These are phyloP conservation scores for Barnettozyma salicaria DNA, from an alignment of 805 yeast genomes.

Conservation along the genomic window DNA sequence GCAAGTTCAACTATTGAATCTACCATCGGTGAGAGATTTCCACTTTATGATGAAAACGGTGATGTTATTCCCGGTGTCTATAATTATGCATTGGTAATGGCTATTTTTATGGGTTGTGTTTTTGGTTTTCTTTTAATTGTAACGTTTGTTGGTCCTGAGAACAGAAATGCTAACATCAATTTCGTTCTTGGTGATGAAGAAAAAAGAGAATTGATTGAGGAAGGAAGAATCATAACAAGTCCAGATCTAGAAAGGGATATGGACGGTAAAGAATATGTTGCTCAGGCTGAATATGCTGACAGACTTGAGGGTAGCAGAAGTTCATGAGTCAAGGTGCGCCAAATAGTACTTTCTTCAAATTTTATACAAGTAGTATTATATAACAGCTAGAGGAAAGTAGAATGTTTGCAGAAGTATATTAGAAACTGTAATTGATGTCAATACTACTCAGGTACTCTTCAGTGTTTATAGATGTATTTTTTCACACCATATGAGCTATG, in stretches of 20 bases:
- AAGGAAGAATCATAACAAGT: constrained; percentile 23
- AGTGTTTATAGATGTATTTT: too few species aligned
- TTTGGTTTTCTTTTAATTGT: constrained; percentile 46
- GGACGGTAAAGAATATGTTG: constrained; percentile 5
- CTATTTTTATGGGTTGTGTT: constrained; percentile 61
- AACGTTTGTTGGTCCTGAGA: constrained; percentile 57
- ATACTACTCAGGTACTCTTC: too few species aligned
- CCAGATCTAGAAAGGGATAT: constrained; percentile 10
- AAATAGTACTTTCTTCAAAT: too few species aligned
- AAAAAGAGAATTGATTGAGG: constrained; percentile 17
- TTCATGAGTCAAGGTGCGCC: too few species aligned
- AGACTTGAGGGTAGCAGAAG: neutral
- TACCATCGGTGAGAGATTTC: constrained; percentile 53
- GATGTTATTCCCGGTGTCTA: constrained; percentile 29
- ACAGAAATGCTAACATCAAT: constrained; percentile 31
- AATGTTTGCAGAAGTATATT: too few species aligned
- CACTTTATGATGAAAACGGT: constrained; percentile 30
- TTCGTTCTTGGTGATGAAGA: constrained; percentile 21
- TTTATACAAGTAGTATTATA: too few species aligned
- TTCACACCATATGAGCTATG: too few species aligned
- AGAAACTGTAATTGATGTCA: too few species aligned
- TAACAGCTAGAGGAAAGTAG: too few species aligned
- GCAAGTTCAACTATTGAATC: constrained; percentile 68
- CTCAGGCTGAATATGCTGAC: constrained; percentile 1
- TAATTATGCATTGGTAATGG: constrained; percentile 57